These are phyloP conservation scores for Mortierella sp. DNA, from an alignment of 371 early-diverging fungal species.

Conservation along the genomic window DNA sequence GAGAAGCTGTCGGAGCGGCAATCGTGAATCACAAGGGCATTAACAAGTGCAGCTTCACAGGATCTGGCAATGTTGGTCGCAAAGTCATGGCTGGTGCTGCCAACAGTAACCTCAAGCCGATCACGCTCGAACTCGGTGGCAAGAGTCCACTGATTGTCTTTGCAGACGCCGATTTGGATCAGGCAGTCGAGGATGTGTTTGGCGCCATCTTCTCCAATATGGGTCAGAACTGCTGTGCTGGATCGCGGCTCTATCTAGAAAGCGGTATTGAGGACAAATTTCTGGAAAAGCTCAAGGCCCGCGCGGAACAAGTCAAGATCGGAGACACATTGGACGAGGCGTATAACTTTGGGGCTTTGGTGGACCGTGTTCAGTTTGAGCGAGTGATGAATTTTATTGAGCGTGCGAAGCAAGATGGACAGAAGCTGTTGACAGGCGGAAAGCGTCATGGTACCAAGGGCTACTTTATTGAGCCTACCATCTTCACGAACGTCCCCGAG, in stretches of 20 bases:
- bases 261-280: slow-evolving; percentile 80
- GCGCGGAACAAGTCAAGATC: slow-evolving; percentile 66
- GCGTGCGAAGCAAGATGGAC: slow-evolving; percentile 45
- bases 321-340: slow-evolving; percentile 69
- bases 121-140: slow-evolving; percentile 92
- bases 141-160: slow-evolving; percentile 90
- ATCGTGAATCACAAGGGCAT: slow-evolving; percentile 63
- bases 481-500: slow-evolving; percentile 77
- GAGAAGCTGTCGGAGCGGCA: slow-evolving; percentile 62
- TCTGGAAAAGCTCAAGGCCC: slow-evolving; percentile 69
- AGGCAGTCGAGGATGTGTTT: slow-evolving; percentile 77
- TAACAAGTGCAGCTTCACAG: slow-evolving; percentile 78
- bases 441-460: slow-evolving; percentile 74
- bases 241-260: slow-evolving; percentile 87
- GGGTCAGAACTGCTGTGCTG: slow-evolving; percentile 93
- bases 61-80: slow-evolving; percentile 79
- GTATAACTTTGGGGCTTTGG: slow-evolving; percentile 78
- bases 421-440: slow-evolving; percentile 71
- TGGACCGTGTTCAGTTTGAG: slow-evolving; percentile 82
- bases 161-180: slow-evolving; percentile 83
- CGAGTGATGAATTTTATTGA: slow-evolving; percentile 70
- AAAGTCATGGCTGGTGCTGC: slow-evolving; percentile 76
- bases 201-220: slow-evolving; percentile 82
- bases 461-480: slow-evolving; percentile 84
- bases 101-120: slow-evolving; percentile 73